A percentile compares a stretch with the other conserved stretches of the same genome.
Evolutionary conservation across 129 eudicot genomes (phyloP).

Genomic region (Silybum marianum): DNA sequence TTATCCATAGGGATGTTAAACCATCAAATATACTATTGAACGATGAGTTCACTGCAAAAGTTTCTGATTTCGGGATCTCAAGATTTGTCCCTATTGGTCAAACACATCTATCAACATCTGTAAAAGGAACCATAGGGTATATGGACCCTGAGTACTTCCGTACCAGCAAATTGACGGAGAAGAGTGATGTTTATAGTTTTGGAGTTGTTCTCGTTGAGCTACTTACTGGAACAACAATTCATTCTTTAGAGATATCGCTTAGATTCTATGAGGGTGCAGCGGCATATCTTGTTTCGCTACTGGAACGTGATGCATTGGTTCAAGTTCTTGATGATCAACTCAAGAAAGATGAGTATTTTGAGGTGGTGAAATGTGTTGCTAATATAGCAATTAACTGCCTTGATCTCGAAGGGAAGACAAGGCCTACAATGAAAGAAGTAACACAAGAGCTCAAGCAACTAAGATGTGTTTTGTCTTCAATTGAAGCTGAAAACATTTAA

Average conservation of each 20-base stretch:
- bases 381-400: constrained; percentile 30
- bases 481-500: background rate
- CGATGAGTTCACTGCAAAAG: constrained; percentile 9
- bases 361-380: constrained; percentile 17
- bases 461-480: constrained; percentile 9
- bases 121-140: constrained; percentile 25
- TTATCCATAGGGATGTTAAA: constrained; percentile 15
- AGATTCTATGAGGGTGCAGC: constrained; percentile 6
- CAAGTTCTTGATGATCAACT: constrained; percentile 32
- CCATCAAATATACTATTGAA: constrained; percentile 16
- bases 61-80: constrained; percentile 24
- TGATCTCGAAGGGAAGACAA: constrained; percentile 21
- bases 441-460: constrained; percentile 19
- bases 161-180: constrained; percentile 19
- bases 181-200: constrained; percentile 43
- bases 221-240: constrained; percentile 22
- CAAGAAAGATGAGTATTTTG: constrained; percentile 15
- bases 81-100: constrained; percentile 17
- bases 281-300: constrained; percentile 19
- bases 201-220: constrained; percentile 36
- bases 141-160: constrained; percentile 33
- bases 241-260: constrained; percentile 20
- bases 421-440: constrained; percentile 38
- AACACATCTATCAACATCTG: constrained; percentile 23
- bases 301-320: constrained; percentile 3